Base-by-base conservation (phyloP, 2,329 filamentous ascomycete genomes). In the Dactylellina cionopaga region DNA sequence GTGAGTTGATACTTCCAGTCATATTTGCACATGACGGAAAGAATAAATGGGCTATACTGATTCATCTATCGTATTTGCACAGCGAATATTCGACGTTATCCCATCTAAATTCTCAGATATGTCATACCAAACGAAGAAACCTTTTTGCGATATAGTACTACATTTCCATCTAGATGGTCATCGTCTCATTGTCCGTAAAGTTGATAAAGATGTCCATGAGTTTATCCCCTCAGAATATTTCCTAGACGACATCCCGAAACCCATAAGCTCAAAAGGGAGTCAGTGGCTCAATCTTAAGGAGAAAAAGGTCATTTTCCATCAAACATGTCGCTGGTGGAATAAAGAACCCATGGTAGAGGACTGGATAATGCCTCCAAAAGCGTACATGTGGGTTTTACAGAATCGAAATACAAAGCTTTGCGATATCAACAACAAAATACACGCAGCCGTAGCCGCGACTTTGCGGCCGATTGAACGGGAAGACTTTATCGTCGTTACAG, bases 81-180 rank as follows among this genome's bases (percentile, higher is more conserved):
- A 69, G 64, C 33, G 19, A 35, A 47, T 78, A 19, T 43, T 82
- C 11, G 78, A 79, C 19, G 79, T 80, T 1, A 60, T 80, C 17
- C 77, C 79, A 11, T 79, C 80, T 1, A 75, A 74, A 29, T 76
- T 79, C 65, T 22, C 22, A 10, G 80, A 77, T 4, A 81, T 82
- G 80, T 55, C 74, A 10, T 81, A 80, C 72, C 75, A 78, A 70
- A 78, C 79, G 1, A 74, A 75, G 10, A 75, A 75, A 25, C 29
- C 60, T 3, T 74, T 80, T 47, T 60, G 65, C 27, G 78, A 76
- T 3, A 74, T 39, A 10, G 29, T 31, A 3, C 13, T 69, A n/a
- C 35, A 55, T 41, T 69, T 69, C 22, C 35, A 71, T 11, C n/a
- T 52, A 0, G 10, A 58, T 0, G 43, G 11, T 2, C 49, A n/a